These are phyloP conservation scores for Alternaria arbusti DNA, from an alignment of 2,329 filamentous ascomycete genomes.

Conservation along the genomic window DNA sequence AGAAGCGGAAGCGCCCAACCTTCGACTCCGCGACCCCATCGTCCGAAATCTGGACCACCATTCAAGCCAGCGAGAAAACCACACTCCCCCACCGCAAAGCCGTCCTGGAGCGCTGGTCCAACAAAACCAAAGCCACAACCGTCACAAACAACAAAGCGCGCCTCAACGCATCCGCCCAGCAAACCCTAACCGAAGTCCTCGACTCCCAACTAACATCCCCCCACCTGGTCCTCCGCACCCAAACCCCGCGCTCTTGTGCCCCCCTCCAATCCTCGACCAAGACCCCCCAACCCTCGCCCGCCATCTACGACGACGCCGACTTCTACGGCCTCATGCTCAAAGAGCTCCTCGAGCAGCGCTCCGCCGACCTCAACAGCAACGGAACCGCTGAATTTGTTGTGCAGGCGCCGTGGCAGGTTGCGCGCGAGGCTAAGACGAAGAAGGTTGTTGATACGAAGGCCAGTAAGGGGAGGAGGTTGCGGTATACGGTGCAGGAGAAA, in stretches of 20 bases:
- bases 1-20: conserved; percentile 64
- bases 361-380: conserved; percentile 62
- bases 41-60: conserved; percentile 73
- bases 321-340: conserved; percentile 95
- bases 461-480: conserved; percentile 91
- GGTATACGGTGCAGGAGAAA: conserved; percentile 96
- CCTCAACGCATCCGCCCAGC: conserved; percentile 64
- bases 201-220: conserved; percentile 72
- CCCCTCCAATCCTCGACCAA: conserved; percentile 65
- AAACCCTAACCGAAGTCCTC: conserved; percentile 71
- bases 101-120: conserved; percentile 88
- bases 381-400: conserved; percentile 57
- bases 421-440: conserved; percentile 81
- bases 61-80: conserved; percentile 69
- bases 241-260: conserved; percentile 76
- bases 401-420: conserved; percentile 64
- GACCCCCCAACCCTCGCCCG: conserved; percentile 31
- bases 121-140: conserved; percentile 71
- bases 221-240: conserved; percentile 72
- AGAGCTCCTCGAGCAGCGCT: conserved; percentile 89
- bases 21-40: conserved; percentile 65
- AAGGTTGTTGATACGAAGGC: conserved; percentile 90
- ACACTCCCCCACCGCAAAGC: conserved; percentile 68
- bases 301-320: conserved; percentile 89
- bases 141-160: conserved; percentile 61